Evolutionary conservation across 495 filamentous ascomycete species (phyloP).

Genomic region (Talaromyces wortmannii): DNA sequence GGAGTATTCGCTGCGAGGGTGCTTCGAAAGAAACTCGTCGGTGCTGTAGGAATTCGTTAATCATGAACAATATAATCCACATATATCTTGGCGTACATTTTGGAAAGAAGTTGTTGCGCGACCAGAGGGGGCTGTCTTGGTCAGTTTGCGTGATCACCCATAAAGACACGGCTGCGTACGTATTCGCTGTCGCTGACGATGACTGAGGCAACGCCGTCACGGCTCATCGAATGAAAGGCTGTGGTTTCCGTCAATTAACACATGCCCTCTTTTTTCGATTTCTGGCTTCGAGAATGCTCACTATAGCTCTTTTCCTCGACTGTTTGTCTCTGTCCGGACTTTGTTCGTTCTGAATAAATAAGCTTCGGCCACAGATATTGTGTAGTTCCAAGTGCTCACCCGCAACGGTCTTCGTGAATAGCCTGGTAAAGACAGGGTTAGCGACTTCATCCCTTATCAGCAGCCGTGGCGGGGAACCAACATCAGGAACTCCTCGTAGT

Average conservation of each 20-base stretch:
- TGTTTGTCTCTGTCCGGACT: conserved; percentile 82
- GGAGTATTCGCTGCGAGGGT: conserved; percentile 64
- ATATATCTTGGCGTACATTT: conserved; percentile 39
- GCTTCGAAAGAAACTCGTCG: conserved; percentile 82
- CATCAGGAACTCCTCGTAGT: conserved; percentile 47
- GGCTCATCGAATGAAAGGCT: conserved; percentile 85
- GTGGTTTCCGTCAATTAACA: conserved; percentile 14
- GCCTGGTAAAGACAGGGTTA: conserved; percentile 11
- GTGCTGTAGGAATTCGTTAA: conserved; percentile 21
- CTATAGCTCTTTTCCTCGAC: conserved; percentile 70
- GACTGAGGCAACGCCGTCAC: conserved; percentile 81
- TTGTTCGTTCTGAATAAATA: conserved; percentile 54
- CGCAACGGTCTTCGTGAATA: conserved; percentile 58
- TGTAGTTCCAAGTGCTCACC: not conserved
- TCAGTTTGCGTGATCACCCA: not conserved
- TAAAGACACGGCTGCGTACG: conserved; percentile 2
- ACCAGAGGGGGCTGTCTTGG: conserved; percentile 57
- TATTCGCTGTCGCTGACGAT: conserved; percentile 90
- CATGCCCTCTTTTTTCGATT: not conserved
- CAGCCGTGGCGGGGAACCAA: not conserved
- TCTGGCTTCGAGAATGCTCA: not conserved
- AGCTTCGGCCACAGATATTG: not conserved
- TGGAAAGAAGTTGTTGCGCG: conserved; percentile 89
- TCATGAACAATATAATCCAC: not conserved
- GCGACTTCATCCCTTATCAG: not conserved